phyloP scores from a whole-genome alignment of 1,139 yeast genomes.

The Candida sp. region DNA sequence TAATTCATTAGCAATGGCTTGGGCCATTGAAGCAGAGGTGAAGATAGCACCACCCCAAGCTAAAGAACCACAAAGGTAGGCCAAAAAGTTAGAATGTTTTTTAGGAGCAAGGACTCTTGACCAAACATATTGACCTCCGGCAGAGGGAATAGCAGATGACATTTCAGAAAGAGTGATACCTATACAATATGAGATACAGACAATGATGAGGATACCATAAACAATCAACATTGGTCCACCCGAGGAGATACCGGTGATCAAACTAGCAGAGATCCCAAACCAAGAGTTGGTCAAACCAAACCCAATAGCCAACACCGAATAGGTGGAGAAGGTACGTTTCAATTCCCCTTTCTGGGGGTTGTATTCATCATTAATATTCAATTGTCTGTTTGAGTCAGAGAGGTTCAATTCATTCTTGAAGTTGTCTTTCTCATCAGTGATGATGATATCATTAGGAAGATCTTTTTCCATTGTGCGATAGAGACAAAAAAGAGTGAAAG shows the following conservation, averaged over 20 bases:
- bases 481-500: too few relatives aligned
- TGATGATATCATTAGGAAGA: not conserved
- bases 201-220: slow-evolving; percentile 64
- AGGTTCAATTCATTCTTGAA: not conserved
- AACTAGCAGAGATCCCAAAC: slow-evolving; percentile 65
- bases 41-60: slow-evolving; percentile 59
- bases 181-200: slow-evolving; percentile 39
- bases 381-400: not conserved
- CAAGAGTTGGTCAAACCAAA: slow-evolving; percentile 70
- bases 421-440: not conserved
- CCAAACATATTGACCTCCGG: slow-evolving; percentile 65
- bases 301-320: slow-evolving; percentile 63
- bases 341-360: slow-evolving; percentile 12
- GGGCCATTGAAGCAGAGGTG: slow-evolving; percentile 58
- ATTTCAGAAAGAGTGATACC: slow-evolving; percentile 46
- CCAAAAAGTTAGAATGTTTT: slow-evolving; percentile 42
- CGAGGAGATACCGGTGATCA: slow-evolving; percentile 59
- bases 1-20: slow-evolving; percentile 46
- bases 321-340: slow-evolving; percentile 48
- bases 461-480: not conserved
- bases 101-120: slow-evolving; percentile 52
- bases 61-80: slow-evolving; percentile 53
- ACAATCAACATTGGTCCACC: slow-evolving; percentile 70
- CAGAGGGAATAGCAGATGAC: slow-evolving; percentile 51
- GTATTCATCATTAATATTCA: not conserved